Evolutionary conservation across 2,329 filamentous ascomycete species (phyloP).

Genomic region (Penicillium digitatum): DNA sequence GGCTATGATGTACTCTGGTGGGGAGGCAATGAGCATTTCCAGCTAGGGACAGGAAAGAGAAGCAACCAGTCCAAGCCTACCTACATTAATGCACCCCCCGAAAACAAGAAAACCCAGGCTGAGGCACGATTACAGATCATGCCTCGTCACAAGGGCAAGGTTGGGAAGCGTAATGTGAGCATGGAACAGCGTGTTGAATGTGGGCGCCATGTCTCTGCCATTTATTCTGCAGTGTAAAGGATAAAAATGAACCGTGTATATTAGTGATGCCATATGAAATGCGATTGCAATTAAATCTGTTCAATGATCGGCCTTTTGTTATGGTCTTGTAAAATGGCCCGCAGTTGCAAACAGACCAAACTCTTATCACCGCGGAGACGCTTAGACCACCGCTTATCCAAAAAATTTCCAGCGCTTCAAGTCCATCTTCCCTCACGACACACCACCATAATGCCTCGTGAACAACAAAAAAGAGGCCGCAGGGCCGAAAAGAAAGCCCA

Average conservation of each 20-base stretch:
- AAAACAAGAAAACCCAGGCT: constrained; percentile 57
- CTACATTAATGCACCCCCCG: constrained; percentile 73
- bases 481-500: constrained; percentile 42
- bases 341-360: constrained; percentile 35
- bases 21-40: constrained; percentile 91
- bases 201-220: constrained; percentile 73
- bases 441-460: constrained; percentile 41
- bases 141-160: constrained; percentile 64
- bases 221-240: constrained; percentile 65
- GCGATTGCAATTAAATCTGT: constrained; percentile 1
- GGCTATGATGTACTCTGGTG: constrained; percentile 87
- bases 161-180: constrained; percentile 67
- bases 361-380: constrained; percentile 20
- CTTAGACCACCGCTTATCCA: constrained; percentile 40
- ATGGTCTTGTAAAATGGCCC: background rate
- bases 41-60: constrained; percentile 85
- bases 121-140: constrained; percentile 77
- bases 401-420: constrained; percentile 25
- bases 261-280: constrained; percentile 16
- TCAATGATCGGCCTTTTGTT: background rate
- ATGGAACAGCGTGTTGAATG: constrained; percentile 87
- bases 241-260: constrained; percentile 12
- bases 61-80: constrained; percentile 72
- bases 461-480: constrained; percentile 47
- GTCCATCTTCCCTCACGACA: constrained; percentile 5